Base-by-base conservation (phyloP, 768 basidiomycete species). In the Rhizopogon rudus region DNA sequence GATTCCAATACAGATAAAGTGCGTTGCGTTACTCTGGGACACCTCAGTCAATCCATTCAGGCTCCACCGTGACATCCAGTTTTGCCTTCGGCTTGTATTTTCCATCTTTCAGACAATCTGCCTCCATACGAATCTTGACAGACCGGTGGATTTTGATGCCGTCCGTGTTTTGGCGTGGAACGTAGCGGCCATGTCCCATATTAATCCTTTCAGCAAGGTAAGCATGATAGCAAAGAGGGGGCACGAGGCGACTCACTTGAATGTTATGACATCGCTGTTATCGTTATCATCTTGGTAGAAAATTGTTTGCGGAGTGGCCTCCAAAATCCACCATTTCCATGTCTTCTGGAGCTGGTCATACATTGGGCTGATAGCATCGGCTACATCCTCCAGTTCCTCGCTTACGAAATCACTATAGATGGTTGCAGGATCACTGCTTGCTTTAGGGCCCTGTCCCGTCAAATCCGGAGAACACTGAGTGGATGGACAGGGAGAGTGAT, bases 361-460 rank as follows among this genome's bases (percentile, higher is more conserved):
- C 4, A 76, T 65, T 0, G 71, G 73, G 50, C 71, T 71, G 13
- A 85, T 53, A 5, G 81, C 80, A 60, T 90, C 88, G 3, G 67
- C 64, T 33, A 86, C 58, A 31, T 90, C 87, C 57, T 88, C 84
- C 12, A 80, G 76, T 61, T 87, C 87, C 63, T 88, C 81, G 31
- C 65, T 71, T 59, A 74, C 57, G 6, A 68, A 67, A 29, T 49
- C 52, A 3, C 58, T 58, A 53, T 61, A 55, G 43, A 63, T 60
- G 52, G 53, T n/a, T 9, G 56, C 44, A 29, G 58, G 57, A 35
- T 49, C 17, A 14, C 44, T 22, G 48, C 61, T 29, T 31, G 60
- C 39, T 33, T 52, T 54, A 57, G 72, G 63, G 40, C 40, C 39
- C 64, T 64, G 7, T 1, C 1, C 5, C 25, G 9, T 12, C 5